Percentiles rank a stretch among this genome's conserved stretches.
Conservation (phyloP, 257 asterid genomes). For the Galeopsis tetrahit region DNA sequence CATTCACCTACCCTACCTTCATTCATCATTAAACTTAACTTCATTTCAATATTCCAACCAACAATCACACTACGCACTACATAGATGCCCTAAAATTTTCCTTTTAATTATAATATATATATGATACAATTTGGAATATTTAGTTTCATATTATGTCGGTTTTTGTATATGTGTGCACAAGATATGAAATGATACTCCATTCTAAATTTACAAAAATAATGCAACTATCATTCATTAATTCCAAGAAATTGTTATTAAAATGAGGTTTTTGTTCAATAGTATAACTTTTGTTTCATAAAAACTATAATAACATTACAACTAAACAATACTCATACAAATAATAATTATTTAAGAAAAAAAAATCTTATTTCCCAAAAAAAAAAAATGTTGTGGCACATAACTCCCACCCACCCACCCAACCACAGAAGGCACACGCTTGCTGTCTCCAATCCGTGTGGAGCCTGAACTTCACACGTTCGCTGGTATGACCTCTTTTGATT, state of each 20-base stretch:
- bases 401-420: conserved; percentile 7
- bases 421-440: conserved; percentile 22
- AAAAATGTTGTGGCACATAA: conserved; percentile 3
- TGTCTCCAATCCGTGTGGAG: conserved; percentile 31
- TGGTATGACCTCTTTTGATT: neutral
- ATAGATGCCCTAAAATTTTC: neutral
- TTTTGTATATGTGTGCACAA: no score
- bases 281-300: neutral
- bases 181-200: neutral
- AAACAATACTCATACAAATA: neutral
- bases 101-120: neutral
- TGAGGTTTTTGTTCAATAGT: neutral
- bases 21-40: conserved; percentile 16
- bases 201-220: no score
- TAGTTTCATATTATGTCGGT: neutral
- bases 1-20: conserved; percentile 27
- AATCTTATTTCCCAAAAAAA: neutral
- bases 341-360: neutral
- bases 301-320: neutral
- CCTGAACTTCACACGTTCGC: conserved; percentile 33
- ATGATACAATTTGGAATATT: neutral
- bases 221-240: no score
- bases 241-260: neutral
- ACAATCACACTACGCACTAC: neutral
- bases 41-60: conserved; percentile 12